phyloP scores from a whole-genome alignment of 2,329 filamentous ascomycete genomes.

The Podosphaera fusca region DNA sequence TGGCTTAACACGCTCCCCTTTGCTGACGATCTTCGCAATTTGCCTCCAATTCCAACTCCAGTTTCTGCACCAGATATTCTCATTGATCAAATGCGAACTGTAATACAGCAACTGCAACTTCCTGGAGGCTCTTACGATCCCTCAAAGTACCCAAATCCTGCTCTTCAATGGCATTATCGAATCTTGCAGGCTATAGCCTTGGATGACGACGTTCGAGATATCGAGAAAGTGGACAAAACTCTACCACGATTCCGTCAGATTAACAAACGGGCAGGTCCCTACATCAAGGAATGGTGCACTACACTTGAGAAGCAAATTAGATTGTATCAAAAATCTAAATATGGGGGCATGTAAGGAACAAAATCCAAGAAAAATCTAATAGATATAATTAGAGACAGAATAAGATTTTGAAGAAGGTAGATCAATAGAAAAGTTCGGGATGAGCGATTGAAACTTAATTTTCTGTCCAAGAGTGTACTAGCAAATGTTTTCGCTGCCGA shows the following conservation, averaged over 20 bases:
- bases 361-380: conserved; percentile 23
- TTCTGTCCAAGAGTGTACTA: too few species aligned
- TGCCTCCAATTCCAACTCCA: conserved; percentile 35
- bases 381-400: not conserved
- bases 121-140: conserved; percentile 73
- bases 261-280: conserved; percentile 53
- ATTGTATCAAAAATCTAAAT: conserved; percentile 3
- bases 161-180: conserved; percentile 90
- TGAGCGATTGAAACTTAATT: too few species aligned
- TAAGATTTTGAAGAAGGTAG: too few species aligned
- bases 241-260: conserved; percentile 71
- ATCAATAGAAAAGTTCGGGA: too few species aligned
- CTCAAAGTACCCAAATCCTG: conserved; percentile 69
- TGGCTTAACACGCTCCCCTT: conserved; percentile 80
- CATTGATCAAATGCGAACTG: conserved; percentile 57
- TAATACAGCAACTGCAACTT: conserved; percentile 55
- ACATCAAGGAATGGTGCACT: conserved; percentile 55
- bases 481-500: too few species aligned
- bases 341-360: conserved; percentile 2
- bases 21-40: conserved; percentile 64
- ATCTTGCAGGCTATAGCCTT: conserved; percentile 80
- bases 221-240: conserved; percentile 51
- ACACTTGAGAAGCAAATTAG: conserved; percentile 30
- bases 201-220: conserved; percentile 60
- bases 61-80: conserved; percentile 43